Evolutionary conservation across 1,284 basidiomycete genomes (phyloP).

Genomic region (Rhodotorula sp.): DNA sequence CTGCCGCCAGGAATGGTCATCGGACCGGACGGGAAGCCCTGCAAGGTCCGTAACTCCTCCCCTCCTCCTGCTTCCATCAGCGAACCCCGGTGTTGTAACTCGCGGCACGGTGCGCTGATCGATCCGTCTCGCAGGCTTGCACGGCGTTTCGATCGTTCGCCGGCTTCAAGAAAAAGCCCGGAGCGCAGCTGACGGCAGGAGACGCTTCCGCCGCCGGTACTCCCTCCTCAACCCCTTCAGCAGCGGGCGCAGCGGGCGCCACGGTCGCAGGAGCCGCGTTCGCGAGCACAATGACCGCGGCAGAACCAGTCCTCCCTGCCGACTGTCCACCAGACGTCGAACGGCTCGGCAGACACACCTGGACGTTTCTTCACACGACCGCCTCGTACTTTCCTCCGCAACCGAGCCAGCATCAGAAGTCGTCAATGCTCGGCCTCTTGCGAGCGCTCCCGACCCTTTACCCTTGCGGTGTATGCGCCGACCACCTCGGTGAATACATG

Average conservation of each 20-base stretch:
- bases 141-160: conserved; percentile 40
- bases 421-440: conserved; percentile 76
- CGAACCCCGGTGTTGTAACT: background rate
- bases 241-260: background rate
- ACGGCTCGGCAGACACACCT: conserved; percentile 81
- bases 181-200: conserved; percentile 24
- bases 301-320: conserved; percentile 50
- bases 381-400: conserved; percentile 87
- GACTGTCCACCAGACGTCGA: conserved; percentile 86
- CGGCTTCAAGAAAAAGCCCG: conserved; percentile 41
- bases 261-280: conserved; percentile 33
- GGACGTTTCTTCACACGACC: conserved; percentile 92
- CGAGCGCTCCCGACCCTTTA: conserved; percentile 75
- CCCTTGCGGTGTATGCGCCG: conserved; percentile 80
- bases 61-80: background rate
- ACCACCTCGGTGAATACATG: conserved; percentile 71
- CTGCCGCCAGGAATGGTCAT: conserved; percentile 65
- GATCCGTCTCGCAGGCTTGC: conserved; percentile 27
- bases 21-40: conserved; percentile 88
- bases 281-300: conserved; percentile 48
- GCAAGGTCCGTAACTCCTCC: conserved; percentile 68
- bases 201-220: background rate
- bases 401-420: conserved; percentile 68
- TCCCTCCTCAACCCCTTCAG: background rate
- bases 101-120: background rate